phyloP scores from a whole-genome alignment of 2,329 filamentous ascomycete species.

The Colletotrichum sp. region DNA sequence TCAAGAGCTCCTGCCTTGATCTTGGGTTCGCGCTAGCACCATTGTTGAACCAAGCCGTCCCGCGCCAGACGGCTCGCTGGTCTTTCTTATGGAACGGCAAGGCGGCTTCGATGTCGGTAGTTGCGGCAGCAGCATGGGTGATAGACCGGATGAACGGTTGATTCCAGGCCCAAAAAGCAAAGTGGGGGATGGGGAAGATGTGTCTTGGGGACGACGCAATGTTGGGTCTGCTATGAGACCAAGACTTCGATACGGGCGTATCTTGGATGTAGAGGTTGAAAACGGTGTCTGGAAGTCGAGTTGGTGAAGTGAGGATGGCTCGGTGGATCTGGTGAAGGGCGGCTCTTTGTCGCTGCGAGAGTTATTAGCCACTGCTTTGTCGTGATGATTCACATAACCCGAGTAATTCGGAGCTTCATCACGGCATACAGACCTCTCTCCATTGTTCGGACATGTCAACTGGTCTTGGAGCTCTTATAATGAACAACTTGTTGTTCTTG shows the following conservation, averaged over 20 bases:
- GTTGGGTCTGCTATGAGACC: conserved; percentile 52
- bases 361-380: not conserved
- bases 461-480: conserved; percentile 45
- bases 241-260: conserved; percentile 46
- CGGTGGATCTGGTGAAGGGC: conserved; percentile 59
- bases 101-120: conserved; percentile 38
- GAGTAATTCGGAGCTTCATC: not conserved
- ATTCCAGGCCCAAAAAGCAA: conserved; percentile 60
- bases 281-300: conserved; percentile 52
- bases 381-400: not conserved
- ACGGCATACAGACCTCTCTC: conserved; percentile 34
- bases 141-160: conserved; percentile 54
- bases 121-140: conserved; percentile 39
- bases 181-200: conserved; percentile 60
- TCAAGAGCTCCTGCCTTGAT: conserved; percentile 45
- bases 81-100: conserved; percentile 35
- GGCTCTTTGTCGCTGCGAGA: conserved; percentile 48
- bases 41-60: conserved; percentile 55
- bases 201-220: conserved; percentile 38
- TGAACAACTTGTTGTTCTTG: conserved; percentile 39
- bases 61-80: conserved; percentile 53
- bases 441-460: conserved; percentile 48
- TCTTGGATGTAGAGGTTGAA: conserved; percentile 59
- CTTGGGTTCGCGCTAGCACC: conserved; percentile 37
- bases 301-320: conserved; percentile 54